phyloP scores from a whole-genome alignment of 2,329 filamentous ascomycete genomes.

The Pestalotiopsis sp. region DNA sequence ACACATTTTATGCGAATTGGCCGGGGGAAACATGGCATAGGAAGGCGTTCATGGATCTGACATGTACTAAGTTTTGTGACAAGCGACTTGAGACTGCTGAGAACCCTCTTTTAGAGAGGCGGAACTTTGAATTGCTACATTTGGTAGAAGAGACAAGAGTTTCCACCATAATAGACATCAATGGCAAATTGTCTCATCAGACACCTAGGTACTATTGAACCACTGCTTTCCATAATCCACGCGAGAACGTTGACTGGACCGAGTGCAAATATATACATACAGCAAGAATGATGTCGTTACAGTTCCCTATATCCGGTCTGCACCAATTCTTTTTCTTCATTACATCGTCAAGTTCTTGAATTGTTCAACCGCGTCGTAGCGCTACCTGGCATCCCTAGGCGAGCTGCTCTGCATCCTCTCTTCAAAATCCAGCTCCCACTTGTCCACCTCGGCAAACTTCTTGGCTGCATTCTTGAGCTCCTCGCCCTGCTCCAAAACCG shows the following conservation, averaged over 20 bases:
- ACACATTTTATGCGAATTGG: no score
- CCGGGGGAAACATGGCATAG: no score
- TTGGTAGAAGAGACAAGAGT: neutral
- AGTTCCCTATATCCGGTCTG: neutral
- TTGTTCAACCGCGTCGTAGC: neutral
- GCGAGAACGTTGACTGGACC: neutral
- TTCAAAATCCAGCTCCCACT: constrained; percentile 71
- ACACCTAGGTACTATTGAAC: neutral
- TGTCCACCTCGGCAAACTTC: constrained; percentile 72
- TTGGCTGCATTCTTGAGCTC: constrained; percentile 62
- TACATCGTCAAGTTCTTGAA: neutral
- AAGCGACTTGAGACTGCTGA: neutral
- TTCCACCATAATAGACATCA: neutral
- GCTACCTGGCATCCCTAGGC: constrained; percentile 51
- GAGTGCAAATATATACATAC: neutral
- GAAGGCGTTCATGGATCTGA: no score
- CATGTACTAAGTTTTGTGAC: no score
- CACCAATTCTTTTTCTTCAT: neutral
- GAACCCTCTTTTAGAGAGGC: neutral
- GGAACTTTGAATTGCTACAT: neutral
- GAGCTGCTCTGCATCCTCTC: constrained; percentile 61
- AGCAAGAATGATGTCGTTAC: neutral
- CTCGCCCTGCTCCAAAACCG: constrained; percentile 44
- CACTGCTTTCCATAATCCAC: neutral
- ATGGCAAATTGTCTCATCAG: neutral